Percentiles rank a stretch among this genome's conserved stretches.
These are phyloP conservation scores for Scedosporium boydii DNA, from an alignment of 2,329 filamentous ascomycete species.

Conservation along the genomic window DNA sequence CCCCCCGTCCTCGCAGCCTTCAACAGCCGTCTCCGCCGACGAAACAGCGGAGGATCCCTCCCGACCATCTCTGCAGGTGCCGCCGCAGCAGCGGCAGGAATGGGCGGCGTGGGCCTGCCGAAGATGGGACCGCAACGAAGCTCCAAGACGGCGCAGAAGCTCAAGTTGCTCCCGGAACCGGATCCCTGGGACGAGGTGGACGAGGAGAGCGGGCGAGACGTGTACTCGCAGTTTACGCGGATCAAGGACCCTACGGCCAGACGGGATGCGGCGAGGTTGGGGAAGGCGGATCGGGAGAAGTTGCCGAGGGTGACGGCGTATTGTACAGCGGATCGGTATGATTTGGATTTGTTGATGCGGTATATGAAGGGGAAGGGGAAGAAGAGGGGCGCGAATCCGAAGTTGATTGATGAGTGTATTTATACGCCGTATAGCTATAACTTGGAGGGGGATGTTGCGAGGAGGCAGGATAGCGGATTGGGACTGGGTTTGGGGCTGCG, in stretches of 20 bases:
- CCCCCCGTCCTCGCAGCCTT: constrained; percentile 63
- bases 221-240: constrained; percentile 94
- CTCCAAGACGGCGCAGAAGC: constrained; percentile 90
- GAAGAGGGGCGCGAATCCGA: constrained; percentile 71
- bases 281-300: constrained; percentile 82
- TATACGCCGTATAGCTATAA: constrained; percentile 88
- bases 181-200: constrained; percentile 72
- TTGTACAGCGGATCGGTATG: constrained; percentile 86
- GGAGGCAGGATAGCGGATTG: constrained; percentile 18
- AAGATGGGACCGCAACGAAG: constrained; percentile 94
- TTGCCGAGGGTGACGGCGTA: constrained; percentile 92
- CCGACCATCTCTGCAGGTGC: constrained; percentile 22
- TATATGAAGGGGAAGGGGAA: constrained; percentile 81
- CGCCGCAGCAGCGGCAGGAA: constrained; percentile 7
- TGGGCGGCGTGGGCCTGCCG: constrained; percentile 22
- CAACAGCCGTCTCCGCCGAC: constrained; percentile 77
- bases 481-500: constrained; percentile 8
- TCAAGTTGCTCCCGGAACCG: constrained; percentile 91
- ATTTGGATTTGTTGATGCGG: constrained; percentile 79
- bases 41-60: constrained; percentile 66
- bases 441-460: constrained; percentile 27
- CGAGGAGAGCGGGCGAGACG: constrained; percentile 87
- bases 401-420: constrained; percentile 94
- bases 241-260: constrained; percentile 95
- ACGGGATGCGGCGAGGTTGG: constrained; percentile 81